phyloP scores from a whole-genome alignment of 2,329 filamentous ascomycete genomes.

The Colletotrichum sp. region DNA sequence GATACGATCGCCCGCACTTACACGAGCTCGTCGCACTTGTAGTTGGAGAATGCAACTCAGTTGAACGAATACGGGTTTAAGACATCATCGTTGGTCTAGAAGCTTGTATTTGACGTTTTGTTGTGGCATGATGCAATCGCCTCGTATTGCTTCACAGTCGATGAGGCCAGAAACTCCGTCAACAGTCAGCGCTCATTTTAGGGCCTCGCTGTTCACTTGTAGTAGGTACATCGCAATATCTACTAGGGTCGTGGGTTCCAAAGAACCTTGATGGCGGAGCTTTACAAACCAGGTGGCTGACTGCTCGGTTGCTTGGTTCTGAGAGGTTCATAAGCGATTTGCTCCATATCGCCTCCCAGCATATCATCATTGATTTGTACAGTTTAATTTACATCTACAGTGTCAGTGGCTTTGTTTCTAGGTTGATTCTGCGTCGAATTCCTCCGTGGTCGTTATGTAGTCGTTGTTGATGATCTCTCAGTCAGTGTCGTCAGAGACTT shows the following conservation, averaged over 20 bases:
- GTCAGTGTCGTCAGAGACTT: background rate
- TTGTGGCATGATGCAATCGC: background rate
- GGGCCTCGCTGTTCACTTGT: background rate
- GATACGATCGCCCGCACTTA: background rate
- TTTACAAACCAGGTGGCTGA: background rate
- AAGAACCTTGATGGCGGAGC: background rate
- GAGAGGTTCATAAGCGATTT: background rate
- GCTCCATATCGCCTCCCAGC: background rate
- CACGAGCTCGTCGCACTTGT: background rate
- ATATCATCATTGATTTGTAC: background rate
- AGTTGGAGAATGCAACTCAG: background rate
- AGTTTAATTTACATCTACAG: background rate
- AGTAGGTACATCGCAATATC: background rate
- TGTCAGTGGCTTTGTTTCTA: background rate
- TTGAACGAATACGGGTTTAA: background rate
- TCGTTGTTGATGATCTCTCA: background rate
- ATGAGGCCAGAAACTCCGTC: background rate
- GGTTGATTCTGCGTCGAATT: background rate
- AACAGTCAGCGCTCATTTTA: background rate
- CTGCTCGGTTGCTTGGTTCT: background rate
- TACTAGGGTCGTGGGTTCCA: background rate
- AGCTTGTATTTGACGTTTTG: background rate
- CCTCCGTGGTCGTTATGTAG: rapidly evolving
- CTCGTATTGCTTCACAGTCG: background rate
- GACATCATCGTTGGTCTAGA: background rate